These are phyloP conservation scores for Aspergillus viridinutans DNA, from an alignment of 2,329 filamentous ascomycete genomes.

Conservation along the genomic window DNA sequence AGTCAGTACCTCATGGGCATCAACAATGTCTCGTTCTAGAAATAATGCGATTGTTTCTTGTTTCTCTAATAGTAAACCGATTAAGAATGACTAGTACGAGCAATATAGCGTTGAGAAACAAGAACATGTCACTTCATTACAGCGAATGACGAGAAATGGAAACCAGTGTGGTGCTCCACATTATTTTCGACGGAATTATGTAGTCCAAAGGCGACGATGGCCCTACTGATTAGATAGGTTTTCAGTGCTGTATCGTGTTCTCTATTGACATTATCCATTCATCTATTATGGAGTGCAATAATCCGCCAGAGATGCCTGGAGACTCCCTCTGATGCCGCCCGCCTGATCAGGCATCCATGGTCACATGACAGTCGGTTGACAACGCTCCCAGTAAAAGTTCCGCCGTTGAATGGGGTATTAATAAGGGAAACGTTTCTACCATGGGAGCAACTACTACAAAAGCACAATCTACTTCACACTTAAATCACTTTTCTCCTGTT, in stretches of 20 bases:
- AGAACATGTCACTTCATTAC: neutral
- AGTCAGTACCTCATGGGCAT: too few species aligned
- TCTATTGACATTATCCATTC: neutral
- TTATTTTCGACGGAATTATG: neutral
- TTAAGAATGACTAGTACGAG: neutral
- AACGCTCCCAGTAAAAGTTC: neutral
- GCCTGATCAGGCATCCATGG: neutral
- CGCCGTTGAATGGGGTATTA: neutral
- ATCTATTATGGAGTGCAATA: neutral
- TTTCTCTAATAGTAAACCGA: neutral
- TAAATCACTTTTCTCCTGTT: neutral
- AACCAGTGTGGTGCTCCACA: neutral
- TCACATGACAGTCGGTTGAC: neutral
- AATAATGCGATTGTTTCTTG: neutral
- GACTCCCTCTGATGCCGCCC: neutral
- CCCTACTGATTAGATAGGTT: too few species aligned
- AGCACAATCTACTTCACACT: neutral
- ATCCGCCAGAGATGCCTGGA: neutral
- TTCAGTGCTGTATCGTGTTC: neutral
- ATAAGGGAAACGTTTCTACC: neutral
- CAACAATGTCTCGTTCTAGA: too few species aligned
- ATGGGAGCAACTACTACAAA: neutral
- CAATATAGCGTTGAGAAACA: neutral
- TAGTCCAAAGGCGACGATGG: neutral
- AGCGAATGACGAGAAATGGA: neutral